These are phyloP conservation scores for Chara braunii DNA, from an alignment of 139 green algal species.

Conservation along the genomic window DNA sequence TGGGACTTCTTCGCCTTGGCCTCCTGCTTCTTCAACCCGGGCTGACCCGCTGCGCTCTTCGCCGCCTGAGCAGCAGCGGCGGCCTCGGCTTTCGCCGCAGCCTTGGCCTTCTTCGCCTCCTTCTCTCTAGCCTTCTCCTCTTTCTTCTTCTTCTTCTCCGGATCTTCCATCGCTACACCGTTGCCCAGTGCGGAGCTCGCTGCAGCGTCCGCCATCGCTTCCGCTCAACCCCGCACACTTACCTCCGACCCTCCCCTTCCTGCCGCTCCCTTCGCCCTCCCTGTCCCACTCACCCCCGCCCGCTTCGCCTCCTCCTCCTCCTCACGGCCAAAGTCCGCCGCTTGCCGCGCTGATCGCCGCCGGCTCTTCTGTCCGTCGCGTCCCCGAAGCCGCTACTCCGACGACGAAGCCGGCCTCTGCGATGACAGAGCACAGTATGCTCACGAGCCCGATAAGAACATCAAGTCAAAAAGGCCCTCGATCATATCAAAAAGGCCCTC, in stretches of 20 bases:
- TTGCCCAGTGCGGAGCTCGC: no score
- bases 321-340: background rate
- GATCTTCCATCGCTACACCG: no score
- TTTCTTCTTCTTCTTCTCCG: constrained; percentile 31
- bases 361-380: background rate
- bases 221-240: background rate
- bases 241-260: background rate
- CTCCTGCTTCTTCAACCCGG: constrained; percentile 60
- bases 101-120: constrained; percentile 59
- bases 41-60: constrained; percentile 8
- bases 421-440: no score
- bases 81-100: constrained; percentile 43
- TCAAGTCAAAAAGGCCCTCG: no score
- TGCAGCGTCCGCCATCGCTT: constrained; percentile 4
- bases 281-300: background rate
- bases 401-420: no score
- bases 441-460: no score
- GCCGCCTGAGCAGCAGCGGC: constrained; percentile 14
- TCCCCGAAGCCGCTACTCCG: background rate
- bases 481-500: no score
- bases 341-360: background rate
- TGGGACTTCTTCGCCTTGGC: constrained; percentile 37
- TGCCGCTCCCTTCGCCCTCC: background rate
- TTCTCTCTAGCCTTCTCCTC: constrained; percentile 33
- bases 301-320: background rate